Evolutionary conservation across 1,284 basidiomycete species (phyloP), one percentile per base, ranked within the genome.

Genomic region (Amylostereum areolatum): DNA sequence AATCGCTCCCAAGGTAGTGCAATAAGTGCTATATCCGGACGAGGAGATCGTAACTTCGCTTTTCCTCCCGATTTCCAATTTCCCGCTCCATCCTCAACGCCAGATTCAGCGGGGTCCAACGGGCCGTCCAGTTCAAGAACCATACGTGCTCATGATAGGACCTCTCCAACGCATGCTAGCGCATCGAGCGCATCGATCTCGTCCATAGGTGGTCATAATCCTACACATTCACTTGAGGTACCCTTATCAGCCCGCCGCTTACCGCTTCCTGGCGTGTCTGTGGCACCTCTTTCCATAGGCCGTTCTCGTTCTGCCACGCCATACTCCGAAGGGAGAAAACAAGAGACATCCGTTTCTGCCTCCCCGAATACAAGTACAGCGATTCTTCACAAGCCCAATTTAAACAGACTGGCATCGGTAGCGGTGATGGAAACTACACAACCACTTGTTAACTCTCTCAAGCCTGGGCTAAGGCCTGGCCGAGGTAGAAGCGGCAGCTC

Each of bases 161-260:
- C 56, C 10, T 66, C 67, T 10, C 64, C 65, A 1, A 71, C 67
- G 3, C 68, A 69, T 53, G 58, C 63, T 3, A 70, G 66, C 49
- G 58, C 65, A 25, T 64, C 68, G 8, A 64, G 59, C 41, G 54
- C 62, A 9, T 59, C 65, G 45, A 54, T 57, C 24, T 52, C 63
- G 50, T 55, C 60, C 0, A 66, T 67, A 10, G 61, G 51, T 50
- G 58, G 66, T 25, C 78, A 80, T 59, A 77, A 76, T 55, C 64
- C 69, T 4, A 72, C 79, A 0, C 72, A 72, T 55, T 84, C 82
- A 1, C 62, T 83, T 18, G 82, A 84, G 59, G 71, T 66, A 0
- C 57, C 65, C 9, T 60, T 68, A 30, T 66, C 71, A n/a, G 52
- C 59, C 30, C 47, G 64, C 33, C 64, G 60, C 34, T 54, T 62